Evolutionary conservation across 768 basidiomycete species (phyloP).

Genomic region (Dictyophora rubrovolvata): DNA sequence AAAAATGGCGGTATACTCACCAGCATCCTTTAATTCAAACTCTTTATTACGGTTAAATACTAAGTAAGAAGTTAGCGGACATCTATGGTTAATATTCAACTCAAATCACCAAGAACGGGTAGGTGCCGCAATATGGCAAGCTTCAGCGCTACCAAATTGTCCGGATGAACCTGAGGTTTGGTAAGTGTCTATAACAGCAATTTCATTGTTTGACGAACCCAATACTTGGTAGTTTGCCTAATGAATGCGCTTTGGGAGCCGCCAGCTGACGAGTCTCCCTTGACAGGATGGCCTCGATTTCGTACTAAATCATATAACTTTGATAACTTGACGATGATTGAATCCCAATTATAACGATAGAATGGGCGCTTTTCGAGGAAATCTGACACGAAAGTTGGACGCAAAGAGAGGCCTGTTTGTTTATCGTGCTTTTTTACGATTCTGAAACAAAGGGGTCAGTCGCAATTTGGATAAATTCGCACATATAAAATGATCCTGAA

Average conservation of each 20-base stretch:
- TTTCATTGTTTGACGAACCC: conserved; percentile 45
- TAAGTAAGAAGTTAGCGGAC: conserved; percentile 19
- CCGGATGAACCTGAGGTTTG: conserved; percentile 57
- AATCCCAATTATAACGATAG: conserved; percentile 95
- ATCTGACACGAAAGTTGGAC: conserved; percentile 79
- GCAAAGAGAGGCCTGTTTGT: conserved; percentile 77
- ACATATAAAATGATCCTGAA: neutral
- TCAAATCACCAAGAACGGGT: conserved; percentile 74
- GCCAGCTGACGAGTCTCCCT: conserved; percentile 90
- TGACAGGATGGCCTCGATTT: conserved; percentile 87
- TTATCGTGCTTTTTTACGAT: conserved; percentile 85
- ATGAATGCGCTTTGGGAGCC: conserved; percentile 96
- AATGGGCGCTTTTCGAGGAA: conserved; percentile 93
- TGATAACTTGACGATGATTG: conserved; percentile 90
- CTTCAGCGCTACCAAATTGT: conserved; percentile 90
- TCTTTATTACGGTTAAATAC: conserved; percentile 94
- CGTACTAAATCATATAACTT: conserved; percentile 91
- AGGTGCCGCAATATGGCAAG: conserved; percentile 85
- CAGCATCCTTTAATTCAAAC: conserved; percentile 75
- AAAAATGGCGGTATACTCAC: conserved; percentile 24
- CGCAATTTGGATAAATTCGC: conserved; percentile 5
- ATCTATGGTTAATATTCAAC: neutral
- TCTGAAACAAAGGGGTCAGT: neutral
- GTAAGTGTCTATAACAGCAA: conserved; percentile 6
- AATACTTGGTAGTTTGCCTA: conserved; percentile 98